phyloP scores from a whole-genome alignment of 2,329 filamentous ascomycete species.

The Grosmannia clavigera region DNA sequence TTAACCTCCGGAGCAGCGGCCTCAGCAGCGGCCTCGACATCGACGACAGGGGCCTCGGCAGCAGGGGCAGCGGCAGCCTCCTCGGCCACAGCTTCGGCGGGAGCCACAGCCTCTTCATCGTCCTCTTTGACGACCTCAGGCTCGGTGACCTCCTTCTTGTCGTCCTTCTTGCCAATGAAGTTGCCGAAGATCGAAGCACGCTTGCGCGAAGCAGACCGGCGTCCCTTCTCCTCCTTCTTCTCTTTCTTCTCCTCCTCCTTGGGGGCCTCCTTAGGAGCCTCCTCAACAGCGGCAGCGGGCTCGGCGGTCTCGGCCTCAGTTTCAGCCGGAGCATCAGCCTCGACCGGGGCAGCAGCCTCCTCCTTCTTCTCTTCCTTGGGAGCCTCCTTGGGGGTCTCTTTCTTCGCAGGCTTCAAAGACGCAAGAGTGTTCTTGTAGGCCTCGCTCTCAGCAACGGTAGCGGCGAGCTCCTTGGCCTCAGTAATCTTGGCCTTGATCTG shows the following conservation, averaged over 20 bases:
- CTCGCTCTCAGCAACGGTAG: conserved; percentile 64
- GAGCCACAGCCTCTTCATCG: conserved; percentile 23
- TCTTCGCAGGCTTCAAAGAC: conserved; percentile 45
- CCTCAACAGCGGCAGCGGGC: conserved; percentile 17
- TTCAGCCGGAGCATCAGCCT: conserved; percentile 12
- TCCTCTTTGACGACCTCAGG: conserved; percentile 21
- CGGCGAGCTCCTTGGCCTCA: conserved; percentile 72
- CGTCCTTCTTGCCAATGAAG: conserved; percentile 44
- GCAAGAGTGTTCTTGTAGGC: conserved; percentile 79
- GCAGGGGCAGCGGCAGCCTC: conserved; percentile 16
- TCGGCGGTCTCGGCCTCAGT: conserved; percentile 14
- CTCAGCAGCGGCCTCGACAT: conserved; percentile 13
- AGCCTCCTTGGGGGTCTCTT: conserved; percentile 21
- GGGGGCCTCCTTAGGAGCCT: conserved; percentile 18
- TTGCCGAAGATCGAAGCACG: conserved; percentile 50
- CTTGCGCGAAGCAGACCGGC: conserved; percentile 53
- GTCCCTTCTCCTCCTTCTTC: conserved; percentile 39
- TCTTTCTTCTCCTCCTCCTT: conserved; percentile 32
- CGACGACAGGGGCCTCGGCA: conserved; percentile 21
- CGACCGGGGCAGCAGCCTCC: conserved; percentile 13
- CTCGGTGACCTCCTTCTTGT: conserved; percentile 25
- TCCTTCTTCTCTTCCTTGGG: conserved; percentile 14
- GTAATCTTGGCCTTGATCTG: conserved; percentile 71
- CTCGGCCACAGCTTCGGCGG: conserved; percentile 5
- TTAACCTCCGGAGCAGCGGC: conserved; percentile 23